Conservation (phyloP, 345 rosid species). For the Melaleuca alternifolia region DNA sequence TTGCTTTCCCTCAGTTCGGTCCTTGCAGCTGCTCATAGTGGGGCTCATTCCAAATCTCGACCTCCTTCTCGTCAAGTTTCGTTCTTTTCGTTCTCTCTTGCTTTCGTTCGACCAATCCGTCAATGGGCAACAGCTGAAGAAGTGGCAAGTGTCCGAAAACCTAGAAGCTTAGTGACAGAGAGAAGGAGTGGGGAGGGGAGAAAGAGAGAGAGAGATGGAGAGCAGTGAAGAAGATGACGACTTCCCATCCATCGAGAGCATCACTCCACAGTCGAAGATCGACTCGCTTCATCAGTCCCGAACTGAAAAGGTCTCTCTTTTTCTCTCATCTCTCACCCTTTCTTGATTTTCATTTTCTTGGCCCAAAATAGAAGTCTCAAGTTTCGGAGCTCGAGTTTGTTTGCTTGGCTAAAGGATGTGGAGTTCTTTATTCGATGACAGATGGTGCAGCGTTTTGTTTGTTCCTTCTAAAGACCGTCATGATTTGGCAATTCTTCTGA, state of each 20-base stretch:
- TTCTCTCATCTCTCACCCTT: background rate
- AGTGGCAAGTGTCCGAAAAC: background rate
- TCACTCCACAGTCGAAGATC: conserved; percentile 83
- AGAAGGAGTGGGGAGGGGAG: background rate
- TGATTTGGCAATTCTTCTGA: background rate
- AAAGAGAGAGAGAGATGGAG: conserved; percentile 29
- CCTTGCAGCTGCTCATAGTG: background rate
- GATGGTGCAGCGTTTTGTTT: background rate
- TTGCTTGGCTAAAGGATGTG: background rate
- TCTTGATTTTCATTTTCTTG: background rate
- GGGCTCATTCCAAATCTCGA: background rate
- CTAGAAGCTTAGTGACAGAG: background rate
- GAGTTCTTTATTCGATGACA: background rate
- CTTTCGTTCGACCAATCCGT: background rate
- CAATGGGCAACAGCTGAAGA: background rate
- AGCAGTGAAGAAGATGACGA: conserved; percentile 99
- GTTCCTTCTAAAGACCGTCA: background rate
- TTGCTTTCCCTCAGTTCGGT: background rate
- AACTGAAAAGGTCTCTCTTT: conserved; percentile 61
- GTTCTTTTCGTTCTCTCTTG: background rate
- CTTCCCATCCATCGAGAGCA: conserved; percentile 70
- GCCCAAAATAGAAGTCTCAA: background rate
- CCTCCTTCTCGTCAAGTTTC: background rate
- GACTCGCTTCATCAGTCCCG: conserved; percentile 77
- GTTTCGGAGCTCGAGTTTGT: background rate